Evolutionary conservation across 1,284 basidiomycete genomes (phyloP).

Genomic region (Trametes hirsuta): DNA sequence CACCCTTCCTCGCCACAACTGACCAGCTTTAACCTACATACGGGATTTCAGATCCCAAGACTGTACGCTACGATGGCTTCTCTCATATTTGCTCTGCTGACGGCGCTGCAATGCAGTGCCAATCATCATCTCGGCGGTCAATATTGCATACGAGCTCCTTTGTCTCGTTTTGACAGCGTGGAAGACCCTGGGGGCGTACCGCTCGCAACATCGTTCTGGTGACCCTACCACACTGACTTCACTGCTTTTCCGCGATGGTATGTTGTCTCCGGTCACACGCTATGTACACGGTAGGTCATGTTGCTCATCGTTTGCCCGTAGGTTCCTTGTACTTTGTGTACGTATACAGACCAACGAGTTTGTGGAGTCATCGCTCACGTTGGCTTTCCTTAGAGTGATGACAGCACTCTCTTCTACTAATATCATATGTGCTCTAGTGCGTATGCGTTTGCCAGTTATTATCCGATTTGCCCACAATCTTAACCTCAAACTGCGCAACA

Average conservation of each 20-base stretch:
- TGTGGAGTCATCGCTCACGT: neutral
- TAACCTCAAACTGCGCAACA: neutral
- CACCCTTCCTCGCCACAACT: neutral
- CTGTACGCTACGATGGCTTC: neutral
- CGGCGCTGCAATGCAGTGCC: neutral
- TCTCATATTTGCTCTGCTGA: neutral
- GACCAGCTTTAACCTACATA: no score
- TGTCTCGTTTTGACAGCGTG: neutral
- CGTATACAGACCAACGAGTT: neutral
- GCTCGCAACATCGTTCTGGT: neutral
- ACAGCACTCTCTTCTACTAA: neutral
- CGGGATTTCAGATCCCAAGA: neutral
- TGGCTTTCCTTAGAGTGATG: neutral
- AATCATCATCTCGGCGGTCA: neutral
- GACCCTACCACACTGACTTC: neutral
- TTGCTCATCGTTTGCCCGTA: neutral
- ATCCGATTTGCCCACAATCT: neutral
- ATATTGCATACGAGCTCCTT: neutral
- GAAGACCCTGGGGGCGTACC: neutral
- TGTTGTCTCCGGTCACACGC: neutral
- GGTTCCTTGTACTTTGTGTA: neutral
- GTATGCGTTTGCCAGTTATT: neutral
- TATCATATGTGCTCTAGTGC: neutral
- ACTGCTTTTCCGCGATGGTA: neutral
- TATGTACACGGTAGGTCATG: neutral